Base-by-base conservation (phyloP, 1,284 basidiomycete genomes). In the Melanopsichium pennsylvanicum region DNA sequence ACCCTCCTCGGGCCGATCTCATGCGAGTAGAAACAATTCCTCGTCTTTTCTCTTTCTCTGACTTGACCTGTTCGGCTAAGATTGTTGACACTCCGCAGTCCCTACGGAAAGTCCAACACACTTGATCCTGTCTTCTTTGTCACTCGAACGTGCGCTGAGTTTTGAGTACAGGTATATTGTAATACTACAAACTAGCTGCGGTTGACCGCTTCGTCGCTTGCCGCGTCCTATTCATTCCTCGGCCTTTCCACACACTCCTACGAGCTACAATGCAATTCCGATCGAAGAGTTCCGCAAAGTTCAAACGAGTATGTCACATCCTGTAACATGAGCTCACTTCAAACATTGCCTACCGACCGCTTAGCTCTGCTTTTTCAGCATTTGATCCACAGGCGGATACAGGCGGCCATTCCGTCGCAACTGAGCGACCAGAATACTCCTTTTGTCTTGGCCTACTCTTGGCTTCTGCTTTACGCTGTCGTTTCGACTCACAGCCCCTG, bases 51-150 rank as follows among this genome's bases (percentile, higher is more conserved):
- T 35, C 27, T 13, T 39, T 15, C 13, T 45, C 25, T 22, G 15
- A 31, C 18, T 63, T 57, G 52, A 33, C 48, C 43, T 43, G 36
- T 35, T 56, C 60, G 60, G 38, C 43, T 54, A 45, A 23, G 42
- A 27, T 11, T 10, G 16, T 43, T 36, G 13, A 56, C 19, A 56
- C 47, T 63, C 60, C 60, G 60, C n/a, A 21, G 2, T 21, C 19
- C 18, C 23, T 12, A 33, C 35, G 21, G 32, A 49, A 37, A 40
- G 37, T 43, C 35, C 39, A 27, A n/a, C n/a, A n/a, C n/a, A n/a
- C 41, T 27, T 18, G 5, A 32, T 19, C 18, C 13, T 27, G 2
- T 50, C 16, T 22, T 35, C 31, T 33, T 18, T 10, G 11, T 27
- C 23, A 12, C 32, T 33, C 25, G 23, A 18, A 7, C 18, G 29